phyloP scores from a whole-genome alignment of 768 basidiomycete species.

The Leccinum arenicola region DNA sequence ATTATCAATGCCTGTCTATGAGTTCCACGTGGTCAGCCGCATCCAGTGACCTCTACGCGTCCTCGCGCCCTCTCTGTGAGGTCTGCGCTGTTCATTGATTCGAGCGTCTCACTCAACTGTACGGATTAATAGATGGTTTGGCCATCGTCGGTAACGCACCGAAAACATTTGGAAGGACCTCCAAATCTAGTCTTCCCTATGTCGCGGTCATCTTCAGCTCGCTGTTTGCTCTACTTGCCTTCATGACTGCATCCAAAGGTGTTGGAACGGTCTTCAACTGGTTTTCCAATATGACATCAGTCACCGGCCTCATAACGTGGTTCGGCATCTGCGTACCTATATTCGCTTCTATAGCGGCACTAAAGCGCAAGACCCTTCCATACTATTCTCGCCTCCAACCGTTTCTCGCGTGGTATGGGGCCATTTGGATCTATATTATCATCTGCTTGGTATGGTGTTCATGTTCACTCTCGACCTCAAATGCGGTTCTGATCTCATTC shows the following conservation, averaged over 20 bases:
- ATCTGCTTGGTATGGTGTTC: slow-evolving; percentile 57
- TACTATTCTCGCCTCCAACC: slow-evolving; percentile 58
- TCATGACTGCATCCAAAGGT: slow-evolving; percentile 68
- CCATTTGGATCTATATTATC: slow-evolving; percentile 32
- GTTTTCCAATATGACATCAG: slow-evolving; percentile 75
- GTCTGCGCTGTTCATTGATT: background rate
- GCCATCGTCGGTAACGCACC: slow-evolving; percentile 73
- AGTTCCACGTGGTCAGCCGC: slow-evolving; percentile 93
- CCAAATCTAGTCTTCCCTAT: slow-evolving; percentile 72
- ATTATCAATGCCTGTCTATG: slow-evolving; percentile 80
- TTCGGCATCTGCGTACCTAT: slow-evolving; percentile 72
- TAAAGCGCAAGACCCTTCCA: slow-evolving; percentile 44
- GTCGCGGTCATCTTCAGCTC: slow-evolving; percentile 68
- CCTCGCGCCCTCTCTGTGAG: slow-evolving; percentile 81
- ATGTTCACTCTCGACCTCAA: background rate
- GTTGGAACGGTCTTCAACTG: slow-evolving; percentile 76
- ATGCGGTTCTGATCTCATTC: slow-evolving; percentile 30
- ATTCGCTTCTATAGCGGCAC: slow-evolving; percentile 83
- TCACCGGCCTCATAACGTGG: slow-evolving; percentile 74
- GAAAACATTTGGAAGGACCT: slow-evolving; percentile 66
- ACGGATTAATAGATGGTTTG: background rate
- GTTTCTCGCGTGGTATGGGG: slow-evolving; percentile 61
- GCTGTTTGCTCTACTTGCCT: slow-evolving; percentile 67
- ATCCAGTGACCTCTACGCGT: slow-evolving; percentile 85
- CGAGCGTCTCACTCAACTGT: background rate